These are phyloP conservation scores for Phytophthora uliginosa DNA, from an alignment of 352 stramenopile genomes.

Conservation along the genomic window DNA sequence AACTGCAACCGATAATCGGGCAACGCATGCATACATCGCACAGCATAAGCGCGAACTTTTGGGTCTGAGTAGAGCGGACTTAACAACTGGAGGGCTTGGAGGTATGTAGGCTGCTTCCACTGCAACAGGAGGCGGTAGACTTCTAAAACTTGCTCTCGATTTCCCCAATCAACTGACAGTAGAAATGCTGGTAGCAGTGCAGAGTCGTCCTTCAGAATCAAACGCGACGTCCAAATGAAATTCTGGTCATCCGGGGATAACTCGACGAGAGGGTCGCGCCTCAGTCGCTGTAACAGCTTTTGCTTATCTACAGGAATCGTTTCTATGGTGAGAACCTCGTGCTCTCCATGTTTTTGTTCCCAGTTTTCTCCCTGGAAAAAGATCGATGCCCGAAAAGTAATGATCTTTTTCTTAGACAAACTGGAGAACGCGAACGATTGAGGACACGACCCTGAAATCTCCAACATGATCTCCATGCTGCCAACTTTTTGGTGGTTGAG, in stretches of 20 bases:
- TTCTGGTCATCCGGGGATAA: slow-evolving; percentile 63
- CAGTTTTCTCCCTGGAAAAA: slow-evolving; percentile 48
- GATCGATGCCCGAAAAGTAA: slow-evolving; percentile 78
- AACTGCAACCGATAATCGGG: slow-evolving; percentile 89
- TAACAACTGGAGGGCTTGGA: slow-evolving; percentile 91
- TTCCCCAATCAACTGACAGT: slow-evolving; percentile 86
- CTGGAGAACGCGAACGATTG: slow-evolving; percentile 77
- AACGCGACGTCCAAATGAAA: slow-evolving; percentile 82
- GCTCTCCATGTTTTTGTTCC: slow-evolving; percentile 11
- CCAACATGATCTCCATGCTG: slow-evolving; percentile 54
- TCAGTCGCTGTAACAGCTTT: slow-evolving; percentile 60
- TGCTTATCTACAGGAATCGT: slow-evolving; percentile 49
- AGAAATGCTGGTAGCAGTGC: slow-evolving; percentile 89
- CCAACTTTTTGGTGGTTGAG: slow-evolving; percentile 49
- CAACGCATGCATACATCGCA: slow-evolving; percentile 90
- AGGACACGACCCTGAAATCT: slow-evolving; percentile 47
- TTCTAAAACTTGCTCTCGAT: slow-evolving; percentile 82
- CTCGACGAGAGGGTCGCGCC: slow-evolving; percentile 70
- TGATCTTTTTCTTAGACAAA: slow-evolving; percentile 55
- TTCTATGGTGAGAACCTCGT: slow-evolving; percentile 29
- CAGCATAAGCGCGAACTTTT: slow-evolving; percentile 94
- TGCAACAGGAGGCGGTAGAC: slow-evolving; percentile 81
- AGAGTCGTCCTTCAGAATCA: slow-evolving; percentile 68
- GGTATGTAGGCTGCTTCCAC: slow-evolving; percentile 84
- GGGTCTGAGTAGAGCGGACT: slow-evolving; percentile 90